Evolutionary conservation across 2,329 filamentous ascomycete species (phyloP).

Genomic region (Colletotrichum lini): DNA sequence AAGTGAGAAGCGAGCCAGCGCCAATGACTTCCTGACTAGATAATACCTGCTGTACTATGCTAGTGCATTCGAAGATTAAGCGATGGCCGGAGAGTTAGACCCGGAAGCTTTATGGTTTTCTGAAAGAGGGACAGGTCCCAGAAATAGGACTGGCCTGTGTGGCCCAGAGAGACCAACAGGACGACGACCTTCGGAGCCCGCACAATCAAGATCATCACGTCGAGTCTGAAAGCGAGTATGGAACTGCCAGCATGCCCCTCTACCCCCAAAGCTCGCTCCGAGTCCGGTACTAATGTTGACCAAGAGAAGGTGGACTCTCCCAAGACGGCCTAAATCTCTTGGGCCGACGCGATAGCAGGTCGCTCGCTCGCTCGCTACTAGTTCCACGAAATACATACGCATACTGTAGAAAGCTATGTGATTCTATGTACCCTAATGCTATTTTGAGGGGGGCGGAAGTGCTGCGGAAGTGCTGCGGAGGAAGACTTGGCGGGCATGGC

Average conservation of each 20-base stretch:
- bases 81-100: conserved; percentile 11
- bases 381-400: too few relatives aligned
- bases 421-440: neutral
- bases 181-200: neutral
- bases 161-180: neutral
- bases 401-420: too few relatives aligned
- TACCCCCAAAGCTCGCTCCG: too few relatives aligned
- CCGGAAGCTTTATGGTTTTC: conserved; percentile 15
- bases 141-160: conserved; percentile 3
- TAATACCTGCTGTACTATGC: too few relatives aligned
- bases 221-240: neutral
- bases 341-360: neutral
- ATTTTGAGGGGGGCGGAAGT: conserved; percentile 15
- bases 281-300: conserved; percentile 4
- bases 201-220: neutral
- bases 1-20: neutral
- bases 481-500: neutral
- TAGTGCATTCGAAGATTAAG: too few relatives aligned
- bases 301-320: neutral
- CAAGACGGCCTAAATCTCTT: neutral
- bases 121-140: neutral
- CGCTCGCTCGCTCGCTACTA: neutral
- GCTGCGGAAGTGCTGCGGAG: neutral
- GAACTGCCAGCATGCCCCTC: neutral
- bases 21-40: too few relatives aligned